phyloP scores from a whole-genome alignment of 2,329 filamentous ascomycete species.

The Thielaviopsis euricoi region DNA sequence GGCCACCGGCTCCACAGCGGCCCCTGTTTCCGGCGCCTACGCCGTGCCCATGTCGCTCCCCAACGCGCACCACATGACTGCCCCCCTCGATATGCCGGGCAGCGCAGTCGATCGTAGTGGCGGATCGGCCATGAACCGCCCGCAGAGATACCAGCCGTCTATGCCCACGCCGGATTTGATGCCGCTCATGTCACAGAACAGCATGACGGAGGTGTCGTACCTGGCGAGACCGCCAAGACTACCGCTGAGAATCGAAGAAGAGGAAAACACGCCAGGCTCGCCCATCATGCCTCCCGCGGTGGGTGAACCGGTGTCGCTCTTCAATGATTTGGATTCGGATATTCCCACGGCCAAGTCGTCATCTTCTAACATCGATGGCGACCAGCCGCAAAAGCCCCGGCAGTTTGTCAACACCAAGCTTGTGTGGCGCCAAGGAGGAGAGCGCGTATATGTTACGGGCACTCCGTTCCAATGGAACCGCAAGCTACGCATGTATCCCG shows the following conservation, averaged over 20 bases:
- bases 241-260: slow-evolving; percentile 85
- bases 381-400: slow-evolving; percentile 48
- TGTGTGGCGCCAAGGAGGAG: slow-evolving; percentile 69
- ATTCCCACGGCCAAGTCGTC: slow-evolving; percentile 38
- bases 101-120: slow-evolving; percentile 3
- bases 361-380: slow-evolving; percentile 54
- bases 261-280: slow-evolving; percentile 74
- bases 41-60: slow-evolving; percentile 15
- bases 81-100: slow-evolving; percentile 10
- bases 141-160: slow-evolving; percentile 6
- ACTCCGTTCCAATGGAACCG: slow-evolving; percentile 96
- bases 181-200: slow-evolving; percentile 33
- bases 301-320: slow-evolving; percentile 26
- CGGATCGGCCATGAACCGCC: background rate
- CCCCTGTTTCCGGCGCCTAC: slow-evolving; percentile 15
- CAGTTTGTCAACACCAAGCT: slow-evolving; percentile 71
- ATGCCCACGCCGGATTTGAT: slow-evolving; percentile 6
- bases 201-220: slow-evolving; percentile 47
- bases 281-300: slow-evolving; percentile 60
- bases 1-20: slow-evolving; percentile 38
- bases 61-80: background rate
- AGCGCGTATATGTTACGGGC: slow-evolving; percentile 90
- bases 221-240: slow-evolving; percentile 65
- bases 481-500: slow-evolving; percentile 72
- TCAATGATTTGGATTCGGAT: slow-evolving; percentile 29